A percentile compares a stretch with the other conserved stretches of the same genome.
These are phyloP conservation scores for Daedalea quercina DNA, from an alignment of 768 basidiomycete genomes.

Conservation along the genomic window DNA sequence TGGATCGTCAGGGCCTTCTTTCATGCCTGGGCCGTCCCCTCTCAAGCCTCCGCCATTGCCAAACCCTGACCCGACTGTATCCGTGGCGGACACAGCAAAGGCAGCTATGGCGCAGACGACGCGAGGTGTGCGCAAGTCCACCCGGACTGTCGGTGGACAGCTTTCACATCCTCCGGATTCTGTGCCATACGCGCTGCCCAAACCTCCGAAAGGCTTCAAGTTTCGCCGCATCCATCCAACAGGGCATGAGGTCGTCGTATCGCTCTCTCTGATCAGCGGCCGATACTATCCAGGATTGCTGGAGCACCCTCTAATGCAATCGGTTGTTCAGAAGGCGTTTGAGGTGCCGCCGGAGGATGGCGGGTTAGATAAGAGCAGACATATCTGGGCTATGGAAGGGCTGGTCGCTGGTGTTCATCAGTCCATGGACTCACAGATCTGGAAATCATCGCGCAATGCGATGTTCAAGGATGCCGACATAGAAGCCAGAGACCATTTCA, in stretches of 20 bases:
- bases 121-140: not conserved
- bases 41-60: constrained; percentile 25
- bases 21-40: constrained; percentile 26
- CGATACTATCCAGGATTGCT: constrained; percentile 76
- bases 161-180: constrained; percentile 31
- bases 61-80: constrained; percentile 22
- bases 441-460: constrained; percentile 40
- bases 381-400: constrained; percentile 71
- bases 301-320: constrained; percentile 51
- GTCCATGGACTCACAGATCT: constrained; percentile 59
- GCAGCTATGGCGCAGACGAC: constrained; percentile 9
- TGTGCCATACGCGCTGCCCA: constrained; percentile 42
- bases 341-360: constrained; percentile 21
- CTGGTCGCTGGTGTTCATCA: constrained; percentile 60
- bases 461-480: constrained; percentile 63
- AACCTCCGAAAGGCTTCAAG: constrained; percentile 58
- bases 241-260: constrained; percentile 59
- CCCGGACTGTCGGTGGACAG: constrained; percentile 22
- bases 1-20: constrained; percentile 12
- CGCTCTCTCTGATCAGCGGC: constrained; percentile 65
- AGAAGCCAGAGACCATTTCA: constrained; percentile 18
- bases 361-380: constrained; percentile 35
- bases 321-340: constrained; percentile 34
- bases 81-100: constrained; percentile 14
- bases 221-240: constrained; percentile 62